Evolutionary conservation across 169 alveolate species (phyloP).

Genomic region (Plasmodium knowlesi): DNA sequence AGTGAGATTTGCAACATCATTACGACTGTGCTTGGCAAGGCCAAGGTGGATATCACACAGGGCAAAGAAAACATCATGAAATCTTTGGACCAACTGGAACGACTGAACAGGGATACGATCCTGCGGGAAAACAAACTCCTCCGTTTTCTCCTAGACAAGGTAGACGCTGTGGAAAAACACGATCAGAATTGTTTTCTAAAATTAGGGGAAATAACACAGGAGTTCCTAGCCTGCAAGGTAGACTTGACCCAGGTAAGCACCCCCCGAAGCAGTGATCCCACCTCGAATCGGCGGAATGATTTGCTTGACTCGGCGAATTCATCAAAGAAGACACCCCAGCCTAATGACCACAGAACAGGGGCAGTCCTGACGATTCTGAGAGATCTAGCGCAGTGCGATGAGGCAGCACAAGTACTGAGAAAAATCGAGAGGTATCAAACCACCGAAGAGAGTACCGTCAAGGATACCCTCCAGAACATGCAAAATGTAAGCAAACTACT

Average conservation of each 20-base stretch:
- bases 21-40: neutral
- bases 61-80: neutral
- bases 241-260: neutral
- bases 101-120: neutral
- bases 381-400: neutral
- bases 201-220: slow-evolving; percentile 3
- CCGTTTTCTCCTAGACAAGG: slow-evolving; percentile 15
- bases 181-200: neutral
- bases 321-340: neutral
- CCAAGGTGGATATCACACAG: neutral
- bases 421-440: neutral
- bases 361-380: neutral
- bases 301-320: neutral
- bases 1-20: neutral
- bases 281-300: neutral
- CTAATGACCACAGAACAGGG: neutral
- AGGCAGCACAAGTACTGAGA: neutral
- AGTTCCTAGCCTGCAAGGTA: slow-evolving; percentile 12
- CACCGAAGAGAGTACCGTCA: neutral
- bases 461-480: slow-evolving; percentile 9
- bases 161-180: slow-evolving; percentile 7
- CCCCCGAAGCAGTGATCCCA: neutral
- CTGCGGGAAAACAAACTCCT: slow-evolving; percentile 18
- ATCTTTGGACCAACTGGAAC: neutral
- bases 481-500: slow-evolving; percentile 2